Base-by-base conservation (phyloP, 2,329 filamentous ascomycete species). In the Botrytis hyacinthi region DNA sequence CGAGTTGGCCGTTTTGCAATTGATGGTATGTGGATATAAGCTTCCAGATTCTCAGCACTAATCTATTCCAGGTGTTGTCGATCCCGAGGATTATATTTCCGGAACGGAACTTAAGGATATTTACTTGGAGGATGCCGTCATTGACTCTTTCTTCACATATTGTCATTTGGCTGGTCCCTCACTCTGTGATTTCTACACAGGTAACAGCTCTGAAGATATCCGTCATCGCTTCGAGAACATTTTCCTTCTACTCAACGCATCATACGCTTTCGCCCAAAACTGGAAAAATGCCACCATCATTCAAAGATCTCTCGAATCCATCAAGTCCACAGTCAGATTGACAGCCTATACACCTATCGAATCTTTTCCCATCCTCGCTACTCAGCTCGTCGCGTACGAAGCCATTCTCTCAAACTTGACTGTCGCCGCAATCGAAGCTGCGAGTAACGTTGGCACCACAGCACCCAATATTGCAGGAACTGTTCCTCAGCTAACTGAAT, bases 21-120 rank as follows among this genome's bases (percentile, higher is more conserved):
- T 14, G 78, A 79, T 66, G 78, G 76, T 60, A 60, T 35, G 29
- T 60, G 18, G 18, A 35, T 35, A 12, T 26, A 32, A 22, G 16
- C 16, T 26, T 22, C 12, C 4, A 44, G 5, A 29, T 16, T 40
- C 14, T 0, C 7, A 20, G 20, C 10, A 26, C 65, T 68, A 26
- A 68, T 40, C 35, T 3, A 5, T 35, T 40, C n/a, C 42, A 71
- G 70, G 44, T 26, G 75, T 77, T 29, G 74, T 76, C 10, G 77
- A 79, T 70, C 66, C 76, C 2, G 72, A 77, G 20, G 76, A 77
- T 59, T 80, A 78, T 60, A 63, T 73, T n/a, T 79, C 81, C 2
- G 83, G 85, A 71, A 79, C 82, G 75, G 85, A 84, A 74, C 86
- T 86, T 35, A 72, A 76, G 22, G 51, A 74, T 35, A 75, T 78